Conservation (phyloP, 2,329 filamentous ascomycete species). For the Fusarium pseudograminearum region DNA sequence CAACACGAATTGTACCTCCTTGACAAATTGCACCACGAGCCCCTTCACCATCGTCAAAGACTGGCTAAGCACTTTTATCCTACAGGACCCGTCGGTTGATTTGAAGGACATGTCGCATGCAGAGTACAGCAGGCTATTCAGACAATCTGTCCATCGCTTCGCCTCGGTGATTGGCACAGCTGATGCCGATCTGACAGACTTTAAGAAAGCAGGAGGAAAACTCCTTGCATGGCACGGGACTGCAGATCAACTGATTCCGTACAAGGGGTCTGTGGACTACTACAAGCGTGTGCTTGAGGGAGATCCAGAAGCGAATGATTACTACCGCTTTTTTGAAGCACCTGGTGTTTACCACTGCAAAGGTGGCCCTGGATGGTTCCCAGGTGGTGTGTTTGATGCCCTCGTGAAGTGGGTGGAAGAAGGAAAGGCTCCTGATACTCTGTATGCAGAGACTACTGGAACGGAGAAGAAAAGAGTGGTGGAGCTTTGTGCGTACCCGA, state of each 20-base stretch:
- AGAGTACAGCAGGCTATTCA: constrained; percentile 20
- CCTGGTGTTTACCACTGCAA: constrained; percentile 32
- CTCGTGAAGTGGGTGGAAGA: constrained; percentile 34
- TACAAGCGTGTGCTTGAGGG: constrained; percentile 14
- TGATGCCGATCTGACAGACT: constrained; percentile 30
- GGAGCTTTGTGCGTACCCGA: constrained; percentile 27
- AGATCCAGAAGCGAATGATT: constrained; percentile 7
- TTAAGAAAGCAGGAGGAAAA: constrained; percentile 33
- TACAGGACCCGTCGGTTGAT: neutral
- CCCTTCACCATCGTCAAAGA: constrained; percentile 16
- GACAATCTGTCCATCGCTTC: constrained; percentile 30
- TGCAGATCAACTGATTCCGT: constrained; percentile 23
- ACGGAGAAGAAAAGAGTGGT: neutral
- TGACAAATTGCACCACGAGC: neutral
- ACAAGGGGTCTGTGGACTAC: constrained; percentile 31
- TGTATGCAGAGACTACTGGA: constrained; percentile 18
- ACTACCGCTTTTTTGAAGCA: constrained; percentile 33
- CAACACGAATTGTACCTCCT: constrained; percentile 13
- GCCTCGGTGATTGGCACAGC: constrained; percentile 29
- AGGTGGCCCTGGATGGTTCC: constrained; percentile 17
- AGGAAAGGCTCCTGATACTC: constrained; percentile 13
- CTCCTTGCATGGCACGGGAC: constrained; percentile 38
- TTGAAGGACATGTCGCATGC: neutral
- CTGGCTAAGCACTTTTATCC: constrained; percentile 23
- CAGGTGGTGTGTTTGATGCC: constrained; percentile 16